A percentile compares a stretch with the other conserved stretches of the same genome.
Evolutionary conservation across 2,329 filamentous ascomycete species (phyloP).

Genomic region (Paraphoma chrysanthemicola): DNA sequence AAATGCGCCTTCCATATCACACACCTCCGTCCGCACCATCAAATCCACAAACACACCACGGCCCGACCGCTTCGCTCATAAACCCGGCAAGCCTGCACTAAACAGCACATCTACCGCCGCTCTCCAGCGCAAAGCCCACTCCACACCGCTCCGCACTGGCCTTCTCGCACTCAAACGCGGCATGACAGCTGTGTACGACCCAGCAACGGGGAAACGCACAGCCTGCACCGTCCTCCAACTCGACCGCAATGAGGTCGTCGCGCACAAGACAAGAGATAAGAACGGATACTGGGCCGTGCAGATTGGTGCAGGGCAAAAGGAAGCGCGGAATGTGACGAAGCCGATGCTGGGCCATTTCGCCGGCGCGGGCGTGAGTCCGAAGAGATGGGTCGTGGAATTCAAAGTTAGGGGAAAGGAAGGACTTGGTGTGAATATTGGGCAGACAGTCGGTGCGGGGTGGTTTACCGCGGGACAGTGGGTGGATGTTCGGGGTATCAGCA

Average conservation of each 20-base stretch:
- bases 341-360: constrained; percentile 90
- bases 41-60: constrained; percentile 63
- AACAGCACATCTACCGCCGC: constrained; percentile 65
- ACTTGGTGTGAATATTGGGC: constrained; percentile 75
- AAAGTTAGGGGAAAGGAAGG: constrained; percentile 77
- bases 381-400: constrained; percentile 86
- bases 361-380: constrained; percentile 79
- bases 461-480: constrained; percentile 91
- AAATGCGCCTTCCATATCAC: constrained; percentile 17
- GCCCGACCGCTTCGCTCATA: constrained; percentile 61
- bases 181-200: constrained; percentile 90
- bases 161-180: constrained; percentile 90
- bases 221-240: constrained; percentile 93
- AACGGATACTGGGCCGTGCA: constrained; percentile 97
- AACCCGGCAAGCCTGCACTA: constrained; percentile 59
- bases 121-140: constrained; percentile 63
- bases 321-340: constrained; percentile 77
- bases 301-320: constrained; percentile 78
- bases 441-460: constrained; percentile 82
- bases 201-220: constrained; percentile 75
- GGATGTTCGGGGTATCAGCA: constrained; percentile 78
- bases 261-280: constrained; percentile 78
- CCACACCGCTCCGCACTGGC: constrained; percentile 74
- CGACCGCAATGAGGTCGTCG: constrained; percentile 88
- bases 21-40: constrained; percentile 52